These are phyloP conservation scores for Triticum timopheevii DNA, from an alignment of 176 grass and related monocot genomes.

Conservation along the genomic window DNA sequence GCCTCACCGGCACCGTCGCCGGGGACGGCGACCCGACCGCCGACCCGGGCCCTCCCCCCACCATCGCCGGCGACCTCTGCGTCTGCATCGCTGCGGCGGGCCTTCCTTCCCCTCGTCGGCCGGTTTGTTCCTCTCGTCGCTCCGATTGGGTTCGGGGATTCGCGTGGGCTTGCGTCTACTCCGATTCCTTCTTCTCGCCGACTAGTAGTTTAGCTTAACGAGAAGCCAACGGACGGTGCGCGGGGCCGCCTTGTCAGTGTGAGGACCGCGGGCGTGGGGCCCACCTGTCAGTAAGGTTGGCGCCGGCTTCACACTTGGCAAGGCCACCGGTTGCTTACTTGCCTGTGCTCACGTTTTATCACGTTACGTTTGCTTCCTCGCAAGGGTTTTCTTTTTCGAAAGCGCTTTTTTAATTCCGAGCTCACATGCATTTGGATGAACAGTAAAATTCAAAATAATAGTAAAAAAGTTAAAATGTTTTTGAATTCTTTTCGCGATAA, in stretches of 20 bases:
- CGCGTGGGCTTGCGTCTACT: slow-evolving; percentile 44
- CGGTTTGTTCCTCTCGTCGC: slow-evolving; percentile 33
- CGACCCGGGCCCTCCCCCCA: slow-evolving; percentile 12
- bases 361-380: background rate
- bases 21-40: slow-evolving; percentile 40
- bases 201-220: slow-evolving; percentile 26
- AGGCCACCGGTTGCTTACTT: background rate
- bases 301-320: background rate
- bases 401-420: no score
- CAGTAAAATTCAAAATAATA: no score
- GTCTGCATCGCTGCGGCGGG: slow-evolving; percentile 34
- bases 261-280: background rate
- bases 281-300: background rate
- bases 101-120: background rate
- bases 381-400: background rate
- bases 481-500: no score
- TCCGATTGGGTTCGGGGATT: slow-evolving; percentile 18
- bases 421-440: no score
- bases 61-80: slow-evolving; percentile 51
- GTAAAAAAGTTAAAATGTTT: no score
- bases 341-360: slow-evolving; percentile 4
- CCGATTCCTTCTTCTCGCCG: slow-evolving; percentile 11
- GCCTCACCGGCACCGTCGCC: slow-evolving; percentile 45
- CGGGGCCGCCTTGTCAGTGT: background rate
- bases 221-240: slow-evolving; percentile 16